These are phyloP conservation scores for Coemansia sp. DNA, from an alignment of 192 early-diverging fungal species.

Conservation along the genomic window DNA sequence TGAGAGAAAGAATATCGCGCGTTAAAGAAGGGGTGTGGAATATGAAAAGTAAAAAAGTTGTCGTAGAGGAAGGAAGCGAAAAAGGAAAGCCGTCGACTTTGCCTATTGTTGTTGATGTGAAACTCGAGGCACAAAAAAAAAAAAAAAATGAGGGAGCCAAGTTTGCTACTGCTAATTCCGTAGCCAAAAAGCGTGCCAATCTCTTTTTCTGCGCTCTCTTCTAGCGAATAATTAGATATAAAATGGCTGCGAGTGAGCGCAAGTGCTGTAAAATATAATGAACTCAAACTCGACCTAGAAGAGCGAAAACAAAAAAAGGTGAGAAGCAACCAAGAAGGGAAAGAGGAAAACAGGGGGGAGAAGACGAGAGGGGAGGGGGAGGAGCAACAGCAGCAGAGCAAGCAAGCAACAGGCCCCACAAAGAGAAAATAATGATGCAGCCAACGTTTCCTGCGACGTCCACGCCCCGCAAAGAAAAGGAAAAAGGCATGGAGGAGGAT, in stretches of 20 bases:
- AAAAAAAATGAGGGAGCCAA: not conserved
- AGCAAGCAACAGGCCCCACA: not conserved
- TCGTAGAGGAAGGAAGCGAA: not conserved
- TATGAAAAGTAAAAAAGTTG: not conserved
- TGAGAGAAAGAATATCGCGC: constrained; percentile 3
- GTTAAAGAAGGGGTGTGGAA: not conserved
- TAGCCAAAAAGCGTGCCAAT: too few relatives aligned
- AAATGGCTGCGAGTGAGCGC: too few relatives aligned
- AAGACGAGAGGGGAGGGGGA: too few relatives aligned
- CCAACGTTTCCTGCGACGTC: too few relatives aligned
- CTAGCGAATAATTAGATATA: too few relatives aligned
- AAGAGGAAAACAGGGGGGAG: not conserved
- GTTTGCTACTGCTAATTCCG: constrained; percentile 8
- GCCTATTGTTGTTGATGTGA: not conserved
- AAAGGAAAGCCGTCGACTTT: not conserved
- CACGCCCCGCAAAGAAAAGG: too few relatives aligned
- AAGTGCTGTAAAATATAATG: too few relatives aligned
- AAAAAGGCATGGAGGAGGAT: too few relatives aligned
- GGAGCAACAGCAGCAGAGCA: too few relatives aligned
- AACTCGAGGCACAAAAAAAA: not conserved
- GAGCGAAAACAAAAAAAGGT: not conserved
- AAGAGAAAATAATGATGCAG: too few relatives aligned
- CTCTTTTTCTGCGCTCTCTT: too few relatives aligned
- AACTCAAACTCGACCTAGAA: not conserved
- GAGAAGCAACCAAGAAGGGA: not conserved